Percentiles rank a stretch among this genome's conserved stretches.
These are phyloP conservation scores for Massariosphaeria phaeospora DNA, from an alignment of 495 filamentous ascomycete genomes.

Conservation along the genomic window DNA sequence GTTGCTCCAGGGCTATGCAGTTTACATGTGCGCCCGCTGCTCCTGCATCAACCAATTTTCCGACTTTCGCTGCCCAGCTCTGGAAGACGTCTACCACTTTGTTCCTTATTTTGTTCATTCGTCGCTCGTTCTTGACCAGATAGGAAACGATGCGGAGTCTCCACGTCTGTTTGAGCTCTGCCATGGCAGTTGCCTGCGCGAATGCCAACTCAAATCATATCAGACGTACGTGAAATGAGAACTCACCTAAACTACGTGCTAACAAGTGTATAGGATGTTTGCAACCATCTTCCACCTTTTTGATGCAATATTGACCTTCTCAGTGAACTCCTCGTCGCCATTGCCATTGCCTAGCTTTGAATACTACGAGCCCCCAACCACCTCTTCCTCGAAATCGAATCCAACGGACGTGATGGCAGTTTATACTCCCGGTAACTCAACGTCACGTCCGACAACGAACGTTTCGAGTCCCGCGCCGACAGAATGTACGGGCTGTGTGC, in stretches of 20 bases:
- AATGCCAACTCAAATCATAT: conserved; percentile 2
- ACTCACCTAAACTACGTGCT: neutral
- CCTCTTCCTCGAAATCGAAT: neutral
- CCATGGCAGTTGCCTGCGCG: neutral
- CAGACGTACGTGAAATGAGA: conserved; percentile 5
- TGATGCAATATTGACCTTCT: neutral
- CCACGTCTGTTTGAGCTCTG: conserved; percentile 4
- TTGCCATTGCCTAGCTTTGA: conserved; percentile 2
- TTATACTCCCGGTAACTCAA: conserved; percentile 2
- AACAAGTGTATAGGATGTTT: neutral
- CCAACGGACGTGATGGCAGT: neutral
- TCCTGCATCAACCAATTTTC: no score
- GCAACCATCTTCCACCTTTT: neutral
- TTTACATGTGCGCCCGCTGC: no score
- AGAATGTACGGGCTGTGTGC: conserved; percentile 26
- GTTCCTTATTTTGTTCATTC: neutral
- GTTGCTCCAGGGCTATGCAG: no score
- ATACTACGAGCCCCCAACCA: neutral
- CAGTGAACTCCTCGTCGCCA: conserved; percentile 1
- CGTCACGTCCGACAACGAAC: conserved; percentile 2
- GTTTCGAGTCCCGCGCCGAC: conserved; percentile 3
- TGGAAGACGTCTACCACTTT: no score
- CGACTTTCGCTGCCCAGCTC: no score
- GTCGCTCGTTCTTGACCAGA: conserved; percentile 11
- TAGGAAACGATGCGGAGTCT: conserved; percentile 4